Conservation (phyloP, 2,329 filamentous ascomycete genomes). For the Stagonosporopsis rhizophila region DNA sequence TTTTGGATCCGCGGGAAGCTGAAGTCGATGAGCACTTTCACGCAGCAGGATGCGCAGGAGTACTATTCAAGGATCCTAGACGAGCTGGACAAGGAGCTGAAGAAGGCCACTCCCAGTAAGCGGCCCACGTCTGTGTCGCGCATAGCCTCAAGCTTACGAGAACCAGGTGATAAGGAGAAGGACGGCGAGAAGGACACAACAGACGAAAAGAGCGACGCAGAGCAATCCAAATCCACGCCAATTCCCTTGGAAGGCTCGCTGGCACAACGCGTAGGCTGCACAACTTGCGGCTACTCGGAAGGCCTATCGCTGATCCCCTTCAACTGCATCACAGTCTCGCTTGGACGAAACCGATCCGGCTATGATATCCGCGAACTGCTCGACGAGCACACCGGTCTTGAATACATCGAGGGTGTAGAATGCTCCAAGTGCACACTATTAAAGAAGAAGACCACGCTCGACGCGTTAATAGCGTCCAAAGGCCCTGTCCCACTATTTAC, state of each 20-base stretch:
- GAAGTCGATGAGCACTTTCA: constrained; percentile 93
- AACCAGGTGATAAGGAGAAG: constrained; percentile 11
- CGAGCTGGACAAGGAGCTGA: constrained; percentile 80
- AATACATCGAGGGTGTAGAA: constrained; percentile 86
- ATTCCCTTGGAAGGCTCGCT: constrained; percentile 89
- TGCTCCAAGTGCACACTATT: constrained; percentile 90
- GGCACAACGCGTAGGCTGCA: constrained; percentile 88
- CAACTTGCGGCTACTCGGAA: constrained; percentile 83
- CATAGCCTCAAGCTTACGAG: constrained; percentile 29
- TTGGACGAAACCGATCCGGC: constrained; percentile 66
- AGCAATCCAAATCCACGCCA: constrained; percentile 49
- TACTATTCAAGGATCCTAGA: constrained; percentile 92
- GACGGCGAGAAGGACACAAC: constrained; percentile 5
- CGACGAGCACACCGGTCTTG: constrained; percentile 83
- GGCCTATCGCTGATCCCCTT: constrained; percentile 91
- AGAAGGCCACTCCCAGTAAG: constrained; percentile 52
- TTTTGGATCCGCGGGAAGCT: constrained; percentile 83
- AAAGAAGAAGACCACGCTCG: constrained; percentile 54
- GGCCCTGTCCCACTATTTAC: constrained; percentile 53
- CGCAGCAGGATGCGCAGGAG: constrained; percentile 97
- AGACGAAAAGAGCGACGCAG: constrained; percentile 16
- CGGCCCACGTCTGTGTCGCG: constrained; percentile 49
- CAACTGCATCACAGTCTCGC: constrained; percentile 87
- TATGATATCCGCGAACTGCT: constrained; percentile 81
- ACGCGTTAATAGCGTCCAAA: constrained; percentile 25